Conservation (phyloP, 345 rosid species). For the Alliaria petiolata region DNA sequence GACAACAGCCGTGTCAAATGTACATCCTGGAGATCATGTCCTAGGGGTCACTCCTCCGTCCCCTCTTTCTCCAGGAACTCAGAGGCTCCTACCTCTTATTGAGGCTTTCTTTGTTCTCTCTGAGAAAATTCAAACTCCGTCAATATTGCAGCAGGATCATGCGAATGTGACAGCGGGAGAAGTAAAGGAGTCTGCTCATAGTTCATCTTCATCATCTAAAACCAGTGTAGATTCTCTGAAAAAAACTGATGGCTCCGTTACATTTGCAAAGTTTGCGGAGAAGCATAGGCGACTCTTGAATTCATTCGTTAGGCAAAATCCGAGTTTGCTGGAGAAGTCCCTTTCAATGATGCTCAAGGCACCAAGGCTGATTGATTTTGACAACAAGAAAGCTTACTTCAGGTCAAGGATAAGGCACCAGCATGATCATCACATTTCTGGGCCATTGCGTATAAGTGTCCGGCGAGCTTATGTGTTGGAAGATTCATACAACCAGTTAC, state of each 20-base stretch:
- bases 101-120: constrained; percentile 97
- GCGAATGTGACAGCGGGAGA: constrained; percentile 66
- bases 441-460: constrained; percentile 86
- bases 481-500: constrained; percentile 95
- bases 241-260: constrained; percentile 68
- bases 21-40: constrained; percentile 55
- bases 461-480: constrained; percentile 93
- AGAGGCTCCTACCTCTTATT: constrained; percentile 84
- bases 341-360: constrained; percentile 93
- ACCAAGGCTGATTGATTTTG: constrained; percentile 89
- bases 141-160: constrained; percentile 61
- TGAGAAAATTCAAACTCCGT: constrained; percentile 73
- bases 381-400: constrained; percentile 91
- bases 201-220: constrained; percentile 51
- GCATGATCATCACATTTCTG: constrained; percentile 84
- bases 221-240: constrained; percentile 55
- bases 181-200: constrained; percentile 71
- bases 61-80: constrained; percentile 91
- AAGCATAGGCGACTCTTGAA: constrained; percentile 90
- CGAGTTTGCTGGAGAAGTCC: constrained; percentile 80
- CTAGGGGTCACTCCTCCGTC: constrained; percentile 61
- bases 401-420: constrained; percentile 90
- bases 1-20: constrained; percentile 34
- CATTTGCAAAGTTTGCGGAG: constrained; percentile 86
- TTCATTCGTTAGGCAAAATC: constrained; percentile 89